A percentile compares a stretch with the other conserved stretches of the same genome.
These are phyloP conservation scores for Acorus calamus DNA, from an alignment of 106 monocot species.

Conservation along the genomic window DNA sequence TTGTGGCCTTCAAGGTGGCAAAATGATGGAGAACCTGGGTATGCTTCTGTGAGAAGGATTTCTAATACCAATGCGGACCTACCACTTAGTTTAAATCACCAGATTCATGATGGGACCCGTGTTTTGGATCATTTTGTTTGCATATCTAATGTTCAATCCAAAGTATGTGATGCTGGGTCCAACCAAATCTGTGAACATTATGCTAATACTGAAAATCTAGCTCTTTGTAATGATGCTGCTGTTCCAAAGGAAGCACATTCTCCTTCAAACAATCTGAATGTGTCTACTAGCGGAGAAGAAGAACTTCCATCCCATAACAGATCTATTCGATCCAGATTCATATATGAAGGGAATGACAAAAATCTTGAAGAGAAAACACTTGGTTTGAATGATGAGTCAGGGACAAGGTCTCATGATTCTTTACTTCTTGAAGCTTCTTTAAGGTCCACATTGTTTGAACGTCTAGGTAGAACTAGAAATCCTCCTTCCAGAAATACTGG, in stretches of 20 bases:
- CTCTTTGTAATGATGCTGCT: conserved; percentile 8
- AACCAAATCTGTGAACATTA: conserved; percentile 22
- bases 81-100: conserved; percentile 8
- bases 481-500: conserved; percentile 18
- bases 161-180: conserved; percentile 15
- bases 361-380: conserved; percentile 12
- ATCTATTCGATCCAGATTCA: conserved; percentile 10
- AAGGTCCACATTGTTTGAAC: conserved; percentile 63
- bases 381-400: conserved; percentile 11
- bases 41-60: conserved; percentile 12
- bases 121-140: conserved; percentile 12
- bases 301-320: conserved; percentile 5
- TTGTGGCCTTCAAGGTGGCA: conserved; percentile 28
- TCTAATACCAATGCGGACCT: conserved; percentile 10
- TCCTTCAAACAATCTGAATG: conserved; percentile 2
- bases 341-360: background rate
- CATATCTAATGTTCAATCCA: conserved; percentile 8
- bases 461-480: conserved; percentile 25
- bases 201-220: conserved; percentile 22
- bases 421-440: conserved; percentile 84
- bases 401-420: conserved; percentile 35
- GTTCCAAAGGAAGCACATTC: conserved; percentile 4
- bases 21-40: conserved; percentile 14
- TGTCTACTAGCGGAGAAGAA: conserved; percentile 11
- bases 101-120: conserved; percentile 4